Percentiles rank a stretch among this genome's conserved stretches.
Conservation (phyloP, 768 basidiomycete species). For the Pholiota molesta region DNA sequence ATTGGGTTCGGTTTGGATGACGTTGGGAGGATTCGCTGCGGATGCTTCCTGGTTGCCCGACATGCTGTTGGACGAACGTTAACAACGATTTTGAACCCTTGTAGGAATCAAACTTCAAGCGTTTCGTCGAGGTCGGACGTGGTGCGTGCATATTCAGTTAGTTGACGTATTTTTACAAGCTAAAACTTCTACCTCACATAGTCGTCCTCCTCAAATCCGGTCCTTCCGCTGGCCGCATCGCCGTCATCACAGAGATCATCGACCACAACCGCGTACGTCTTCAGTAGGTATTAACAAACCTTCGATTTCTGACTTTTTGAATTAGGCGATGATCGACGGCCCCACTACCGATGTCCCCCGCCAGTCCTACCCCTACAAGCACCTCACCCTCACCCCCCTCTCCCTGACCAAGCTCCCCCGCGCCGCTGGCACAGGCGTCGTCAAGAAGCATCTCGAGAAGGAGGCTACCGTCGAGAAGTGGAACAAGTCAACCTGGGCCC, state of each 20-base stretch:
- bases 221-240: constrained; percentile 84
- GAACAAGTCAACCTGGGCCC: constrained; percentile 87
- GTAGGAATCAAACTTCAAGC: constrained; percentile 89
- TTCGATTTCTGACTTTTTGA: background rate
- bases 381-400: constrained; percentile 89
- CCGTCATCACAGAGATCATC: constrained; percentile 95
- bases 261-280: constrained; percentile 94
- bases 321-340: constrained; percentile 93
- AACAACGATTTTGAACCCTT: constrained; percentile 13
- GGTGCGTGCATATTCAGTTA: constrained; percentile 46
- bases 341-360: constrained; percentile 91
- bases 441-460: constrained; percentile 89
- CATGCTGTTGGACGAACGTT: constrained; percentile 13
- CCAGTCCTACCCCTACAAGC: constrained; percentile 89
- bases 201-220: constrained; percentile 95
- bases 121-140: constrained; percentile 98
- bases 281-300: background rate
- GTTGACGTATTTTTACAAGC: too few species aligned
- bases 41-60: constrained; percentile 2
- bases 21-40: constrained; percentile 4
- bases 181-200: constrained; percentile 25
- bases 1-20: constrained; percentile 18
- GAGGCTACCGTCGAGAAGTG: constrained; percentile 85
- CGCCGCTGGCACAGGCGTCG: constrained; percentile 75
- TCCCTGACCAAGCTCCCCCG: constrained; percentile 84